Evolutionary conservation across 441 rosid species (phyloP).

Genomic region (Cnidoscolus chayamansa): DNA sequence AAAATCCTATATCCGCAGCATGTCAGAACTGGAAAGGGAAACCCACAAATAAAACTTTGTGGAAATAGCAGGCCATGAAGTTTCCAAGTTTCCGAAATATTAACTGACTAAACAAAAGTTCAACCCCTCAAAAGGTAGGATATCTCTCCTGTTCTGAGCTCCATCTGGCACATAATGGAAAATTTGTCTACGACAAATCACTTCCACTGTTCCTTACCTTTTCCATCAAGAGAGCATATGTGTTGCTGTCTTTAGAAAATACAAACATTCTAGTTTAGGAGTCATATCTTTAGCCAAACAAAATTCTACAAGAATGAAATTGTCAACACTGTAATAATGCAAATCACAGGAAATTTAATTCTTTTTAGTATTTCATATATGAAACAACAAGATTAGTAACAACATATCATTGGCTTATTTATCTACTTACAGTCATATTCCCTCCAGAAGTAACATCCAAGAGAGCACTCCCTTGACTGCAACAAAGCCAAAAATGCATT

Average conservation of each 20-base stretch:
- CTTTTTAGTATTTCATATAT: slow-evolving; percentile 2
- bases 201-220: not conserved
- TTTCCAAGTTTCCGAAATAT: not conserved
- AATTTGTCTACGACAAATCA: slow-evolving; percentile 2
- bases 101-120: not conserved
- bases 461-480: slow-evolving; percentile 75
- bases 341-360: not conserved
- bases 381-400: slow-evolving; percentile 7
- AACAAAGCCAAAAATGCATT: slow-evolving; percentile 26
- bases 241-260: not conserved
- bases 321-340: not conserved
- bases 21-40: not conserved
- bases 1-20: not conserved
- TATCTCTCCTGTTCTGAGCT: not conserved
- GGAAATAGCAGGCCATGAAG: not conserved
- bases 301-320: not conserved
- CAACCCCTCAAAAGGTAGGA: not conserved
- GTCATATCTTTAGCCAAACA: slow-evolving; percentile 9
- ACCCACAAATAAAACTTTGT: not conserved
- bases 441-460: slow-evolving; percentile 81
- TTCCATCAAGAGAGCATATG: not conserved
- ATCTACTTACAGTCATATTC: slow-evolving; percentile 68
- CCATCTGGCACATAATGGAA: not conserved
- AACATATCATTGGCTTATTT: not conserved
- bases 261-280: not conserved